These are phyloP conservation scores for Hyphodiscus hymeniophilus DNA, from an alignment of 495 filamentous ascomycete genomes.

Conservation along the genomic window DNA sequence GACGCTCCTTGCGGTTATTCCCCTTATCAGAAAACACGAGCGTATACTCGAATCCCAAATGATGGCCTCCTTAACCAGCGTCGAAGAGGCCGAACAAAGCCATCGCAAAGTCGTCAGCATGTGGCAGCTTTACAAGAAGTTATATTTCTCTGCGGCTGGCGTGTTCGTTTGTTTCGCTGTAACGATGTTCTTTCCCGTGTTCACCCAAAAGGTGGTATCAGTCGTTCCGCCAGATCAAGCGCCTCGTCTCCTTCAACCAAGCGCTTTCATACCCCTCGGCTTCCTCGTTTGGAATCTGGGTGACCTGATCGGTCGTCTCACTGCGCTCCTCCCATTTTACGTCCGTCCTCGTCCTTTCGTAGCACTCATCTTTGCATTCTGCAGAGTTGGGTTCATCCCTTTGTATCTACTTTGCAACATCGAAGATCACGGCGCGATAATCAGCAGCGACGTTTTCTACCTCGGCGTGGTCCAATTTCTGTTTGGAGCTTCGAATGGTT, in stretches of 20 bases:
- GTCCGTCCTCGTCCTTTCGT: constrained; percentile 51
- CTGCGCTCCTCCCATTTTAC: constrained; percentile 53
- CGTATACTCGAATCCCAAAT: constrained; percentile 32
- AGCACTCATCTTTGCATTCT: constrained; percentile 56
- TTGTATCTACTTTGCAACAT: constrained; percentile 88
- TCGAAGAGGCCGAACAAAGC: constrained; percentile 36
- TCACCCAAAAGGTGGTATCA: constrained; percentile 73
- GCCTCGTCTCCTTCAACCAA: constrained; percentile 53
- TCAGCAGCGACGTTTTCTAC: constrained; percentile 82
- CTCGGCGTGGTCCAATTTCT: constrained; percentile 70
- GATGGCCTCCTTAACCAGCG: constrained; percentile 29
- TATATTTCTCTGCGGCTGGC: constrained; percentile 59
- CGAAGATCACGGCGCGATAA: constrained; percentile 52
- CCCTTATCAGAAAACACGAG: constrained; percentile 37
- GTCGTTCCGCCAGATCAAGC: constrained; percentile 44
- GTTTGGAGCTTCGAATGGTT: constrained; percentile 83
- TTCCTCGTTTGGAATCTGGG: constrained; percentile 95
- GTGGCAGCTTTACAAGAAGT: constrained; percentile 57
- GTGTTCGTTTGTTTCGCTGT: constrained; percentile 73
- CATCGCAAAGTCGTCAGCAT: constrained; percentile 56
- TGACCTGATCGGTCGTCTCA: constrained; percentile 70
- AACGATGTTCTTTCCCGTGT: constrained; percentile 93
- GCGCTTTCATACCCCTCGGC: constrained; percentile 78
- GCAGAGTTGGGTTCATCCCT: constrained; percentile 64
- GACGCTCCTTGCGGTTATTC: constrained; percentile 48